phyloP scores from a whole-genome alignment of 2,329 filamentous ascomycete species.

The Dendryphion nanum region DNA sequence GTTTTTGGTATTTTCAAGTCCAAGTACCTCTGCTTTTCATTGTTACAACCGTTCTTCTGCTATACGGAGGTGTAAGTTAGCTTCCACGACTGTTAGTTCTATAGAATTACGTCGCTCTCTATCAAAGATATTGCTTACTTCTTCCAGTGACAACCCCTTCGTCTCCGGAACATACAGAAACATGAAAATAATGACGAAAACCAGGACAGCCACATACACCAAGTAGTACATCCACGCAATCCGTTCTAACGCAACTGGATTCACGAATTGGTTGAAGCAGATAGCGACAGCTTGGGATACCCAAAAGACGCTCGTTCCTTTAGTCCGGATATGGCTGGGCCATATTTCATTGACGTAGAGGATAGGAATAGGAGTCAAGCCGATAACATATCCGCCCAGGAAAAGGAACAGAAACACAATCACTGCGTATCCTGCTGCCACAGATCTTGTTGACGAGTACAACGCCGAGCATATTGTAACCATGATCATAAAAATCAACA shows the following conservation, averaged over 20 bases:
- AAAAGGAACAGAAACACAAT: constrained; percentile 18
- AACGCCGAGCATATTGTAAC: constrained; percentile 42
- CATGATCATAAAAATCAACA: constrained; percentile 45
- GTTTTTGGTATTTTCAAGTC: too few relatives aligned
- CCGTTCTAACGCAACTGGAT: constrained; percentile 10
- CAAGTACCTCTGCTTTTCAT: too few relatives aligned
- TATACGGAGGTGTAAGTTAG: too few relatives aligned
- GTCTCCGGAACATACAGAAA: constrained; percentile 4
- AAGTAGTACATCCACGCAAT: constrained; percentile 15
- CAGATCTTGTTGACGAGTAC: constrained; percentile 4
- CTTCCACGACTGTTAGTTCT: too few relatives aligned
- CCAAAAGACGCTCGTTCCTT: background rate
- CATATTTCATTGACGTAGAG: background rate
- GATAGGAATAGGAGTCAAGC: constrained; percentile 24
- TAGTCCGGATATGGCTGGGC: background rate
- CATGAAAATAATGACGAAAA: constrained; percentile 1
- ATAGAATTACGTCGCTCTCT: too few relatives aligned
- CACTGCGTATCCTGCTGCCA: constrained; percentile 12
- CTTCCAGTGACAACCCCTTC: constrained; percentile 2
- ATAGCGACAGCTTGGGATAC: background rate
- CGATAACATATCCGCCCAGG: constrained; percentile 26
- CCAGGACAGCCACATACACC: constrained; percentile 5
- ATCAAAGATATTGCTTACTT: constrained; percentile 3
- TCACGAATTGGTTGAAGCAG: constrained; percentile 5
- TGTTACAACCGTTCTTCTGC: too few relatives aligned